Conservation (phyloP, 2,329 filamentous ascomycete genomes). For the Fusarium sp. region DNA sequence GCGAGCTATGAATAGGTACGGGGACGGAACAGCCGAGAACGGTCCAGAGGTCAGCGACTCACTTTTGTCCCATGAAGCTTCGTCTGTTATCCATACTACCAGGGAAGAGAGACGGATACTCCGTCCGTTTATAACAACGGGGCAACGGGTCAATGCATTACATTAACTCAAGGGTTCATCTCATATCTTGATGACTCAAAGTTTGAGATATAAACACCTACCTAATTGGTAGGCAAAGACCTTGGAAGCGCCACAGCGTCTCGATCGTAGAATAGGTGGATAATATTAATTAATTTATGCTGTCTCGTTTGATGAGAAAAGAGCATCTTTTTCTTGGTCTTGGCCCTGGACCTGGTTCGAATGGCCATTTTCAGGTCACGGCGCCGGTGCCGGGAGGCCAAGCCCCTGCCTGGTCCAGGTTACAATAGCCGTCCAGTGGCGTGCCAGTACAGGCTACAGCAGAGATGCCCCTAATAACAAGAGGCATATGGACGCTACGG, state of each 20-base stretch:
- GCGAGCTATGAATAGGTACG: slow-evolving; percentile 39
- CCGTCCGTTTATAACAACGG: neutral
- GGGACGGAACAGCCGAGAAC: slow-evolving; percentile 23
- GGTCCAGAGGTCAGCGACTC: slow-evolving; percentile 12
- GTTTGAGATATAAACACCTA: slow-evolving; percentile 8
- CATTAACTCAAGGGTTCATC: slow-evolving; percentile 36
- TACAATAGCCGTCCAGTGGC: neutral
- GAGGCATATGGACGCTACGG: neutral
- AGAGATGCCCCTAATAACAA: slow-evolving; percentile 25
- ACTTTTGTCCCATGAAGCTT: neutral
- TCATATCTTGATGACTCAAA: slow-evolving; percentile 10
- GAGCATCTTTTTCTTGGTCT: slow-evolving; percentile 9
- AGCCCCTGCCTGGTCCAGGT: slow-evolving; percentile 9
- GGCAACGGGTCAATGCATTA: slow-evolving; percentile 33
- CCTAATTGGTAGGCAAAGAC: neutral
- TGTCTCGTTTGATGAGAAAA: slow-evolving; percentile 32
- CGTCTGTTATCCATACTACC: neutral
- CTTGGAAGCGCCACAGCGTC: slow-evolving; percentile 24
- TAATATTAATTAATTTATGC: slow-evolving; percentile 22
- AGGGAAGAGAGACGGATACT: neutral
- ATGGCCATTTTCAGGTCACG: slow-evolving; percentile 41
- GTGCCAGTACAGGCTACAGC: neutral
- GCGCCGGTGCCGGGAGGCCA: slow-evolving; percentile 25
- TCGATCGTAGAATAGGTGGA: slow-evolving; percentile 5
- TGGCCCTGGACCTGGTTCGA: slow-evolving; percentile 22